Evolutionary conservation across 2,329 filamentous ascomycete species (phyloP), one percentile per base, ranked within the genome.

Genomic region (Sarocladium kiliense): DNA sequence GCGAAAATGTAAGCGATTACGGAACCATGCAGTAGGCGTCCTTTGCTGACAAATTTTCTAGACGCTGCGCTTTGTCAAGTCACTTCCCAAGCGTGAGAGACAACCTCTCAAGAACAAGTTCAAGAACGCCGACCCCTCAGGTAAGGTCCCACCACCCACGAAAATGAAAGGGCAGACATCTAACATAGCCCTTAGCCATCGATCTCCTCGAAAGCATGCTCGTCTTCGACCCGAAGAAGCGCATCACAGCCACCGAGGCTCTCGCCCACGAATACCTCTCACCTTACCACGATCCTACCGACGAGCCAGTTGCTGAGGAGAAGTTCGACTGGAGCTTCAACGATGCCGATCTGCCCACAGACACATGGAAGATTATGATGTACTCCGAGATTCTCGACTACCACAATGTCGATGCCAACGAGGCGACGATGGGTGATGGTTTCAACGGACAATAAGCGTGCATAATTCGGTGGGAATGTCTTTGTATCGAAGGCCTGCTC

Each of bases 301-400:
- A 99, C 67, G 94, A 99, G 78, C 94, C 94, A 1, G 86, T 91
- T 16, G 90, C 94, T 21, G 90, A 96, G 58, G 92, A 97, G 78
- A 97, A 96, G 76, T 99, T 99, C 66, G 94, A 99, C 71, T 99
- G 94, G 94, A 97, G 92, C 54, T 99, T 99, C 76, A 97, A 97
- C 71, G 94, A 99, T 65, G 94, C 93, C 49, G 94, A 99, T 68
- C 78, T 99, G 56, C 93, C 94, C 1, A 92, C 97, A 53, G 94
- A 99, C 69, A 96, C 92, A n/a, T 99, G 94, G 94, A 99, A 99
- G 78, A 97, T 99, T 70, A 99, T 97, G 94, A 99, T 99, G 94
- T 97, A 97, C 79, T 96, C 92, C 54, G 93, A 97, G 73, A 97
- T 99, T 65, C 87, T 97, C 65, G 92, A 97, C 73, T 97, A 97